Conservation (phyloP, 2,329 filamentous ascomycete species). For the Penicillium expansum region DNA sequence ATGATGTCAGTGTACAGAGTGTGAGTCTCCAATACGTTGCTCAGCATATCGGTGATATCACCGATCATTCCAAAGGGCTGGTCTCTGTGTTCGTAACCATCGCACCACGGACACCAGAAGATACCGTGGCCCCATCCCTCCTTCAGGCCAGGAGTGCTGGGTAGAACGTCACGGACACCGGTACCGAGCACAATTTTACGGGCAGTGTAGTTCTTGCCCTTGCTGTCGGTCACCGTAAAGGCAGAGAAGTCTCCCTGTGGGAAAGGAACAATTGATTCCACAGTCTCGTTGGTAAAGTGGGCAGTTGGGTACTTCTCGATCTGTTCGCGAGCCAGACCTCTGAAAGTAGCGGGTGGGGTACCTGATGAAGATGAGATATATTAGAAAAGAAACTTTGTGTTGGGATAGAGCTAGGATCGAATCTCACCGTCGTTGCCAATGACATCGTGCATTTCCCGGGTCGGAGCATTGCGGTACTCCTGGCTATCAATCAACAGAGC, state of each 20-base stretch:
- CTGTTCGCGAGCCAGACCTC: conserved; percentile 53
- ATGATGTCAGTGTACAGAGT: conserved; percentile 57
- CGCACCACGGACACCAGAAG: conserved; percentile 65
- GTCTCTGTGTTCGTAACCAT: conserved; percentile 61
- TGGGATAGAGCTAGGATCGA: not conserved
- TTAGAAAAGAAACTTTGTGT: not conserved
- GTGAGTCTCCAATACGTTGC: conserved; percentile 51
- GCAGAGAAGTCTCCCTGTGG: conserved; percentile 39
- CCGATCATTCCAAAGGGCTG: conserved; percentile 57
- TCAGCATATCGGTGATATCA: conserved; percentile 45
- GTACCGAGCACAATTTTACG: conserved; percentile 59
- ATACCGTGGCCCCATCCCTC: conserved; percentile 60
- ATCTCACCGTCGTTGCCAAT: conserved; percentile 57
- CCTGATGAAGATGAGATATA: not conserved
- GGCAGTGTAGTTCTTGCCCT: conserved; percentile 43
- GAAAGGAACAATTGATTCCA: conserved; percentile 23
- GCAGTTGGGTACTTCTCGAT: conserved; percentile 53
- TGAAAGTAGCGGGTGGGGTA: conserved; percentile 50
- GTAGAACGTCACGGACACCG: conserved; percentile 56
- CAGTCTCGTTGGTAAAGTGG: conserved; percentile 51
- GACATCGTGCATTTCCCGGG: conserved; percentile 61
- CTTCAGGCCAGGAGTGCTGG: conserved; percentile 53
- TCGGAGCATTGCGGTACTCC: conserved; percentile 57
- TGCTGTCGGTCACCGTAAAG: conserved; percentile 47
- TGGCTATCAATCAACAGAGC: conserved; percentile 59